A percentile compares a stretch with the other conserved stretches of the same genome.
Conservation (phyloP, 148 eudicot genomes). For the Diospyros kaki region DNA sequence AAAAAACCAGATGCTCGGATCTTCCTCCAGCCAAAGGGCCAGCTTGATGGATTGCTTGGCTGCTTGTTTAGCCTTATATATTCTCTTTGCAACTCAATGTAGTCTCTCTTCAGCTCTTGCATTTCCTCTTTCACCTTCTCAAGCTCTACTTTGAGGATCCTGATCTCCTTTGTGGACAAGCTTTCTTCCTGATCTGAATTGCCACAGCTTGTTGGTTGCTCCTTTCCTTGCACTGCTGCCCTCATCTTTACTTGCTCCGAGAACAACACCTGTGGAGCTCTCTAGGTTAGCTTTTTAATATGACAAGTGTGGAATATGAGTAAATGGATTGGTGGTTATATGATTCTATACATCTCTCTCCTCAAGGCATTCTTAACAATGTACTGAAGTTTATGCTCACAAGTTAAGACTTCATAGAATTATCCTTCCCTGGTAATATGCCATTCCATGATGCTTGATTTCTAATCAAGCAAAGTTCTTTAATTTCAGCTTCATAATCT, state of each 20-base stretch:
- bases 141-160: conserved; percentile 43
- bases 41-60: conserved; percentile 35
- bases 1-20: conserved; percentile 35
- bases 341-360: not conserved
- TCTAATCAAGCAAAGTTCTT: no score
- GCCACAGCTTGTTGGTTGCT: conserved; percentile 26
- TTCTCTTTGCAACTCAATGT: conserved; percentile 54
- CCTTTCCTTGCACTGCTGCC: conserved; percentile 43
- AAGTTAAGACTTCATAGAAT: not conserved
- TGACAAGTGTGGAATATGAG: not conserved
- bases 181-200: conserved; percentile 33
- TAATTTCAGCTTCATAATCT: no score
- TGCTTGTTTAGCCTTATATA: conserved; percentile 35
- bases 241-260: conserved; percentile 70
- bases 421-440: no score
- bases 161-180: conserved; percentile 47
- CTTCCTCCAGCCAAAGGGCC: conserved; percentile 55
- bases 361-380: no score
- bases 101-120: conserved; percentile 53
- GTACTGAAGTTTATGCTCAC: not conserved
- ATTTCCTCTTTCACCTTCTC: conserved; percentile 45
- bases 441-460: no score
- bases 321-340: not conserved
- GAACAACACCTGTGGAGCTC: conserved; percentile 49
- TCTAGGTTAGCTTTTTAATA: not conserved